Conservation (phyloP, 2,329 filamentous ascomycete species). For the Pseudogymnoascus sp. region DNA sequence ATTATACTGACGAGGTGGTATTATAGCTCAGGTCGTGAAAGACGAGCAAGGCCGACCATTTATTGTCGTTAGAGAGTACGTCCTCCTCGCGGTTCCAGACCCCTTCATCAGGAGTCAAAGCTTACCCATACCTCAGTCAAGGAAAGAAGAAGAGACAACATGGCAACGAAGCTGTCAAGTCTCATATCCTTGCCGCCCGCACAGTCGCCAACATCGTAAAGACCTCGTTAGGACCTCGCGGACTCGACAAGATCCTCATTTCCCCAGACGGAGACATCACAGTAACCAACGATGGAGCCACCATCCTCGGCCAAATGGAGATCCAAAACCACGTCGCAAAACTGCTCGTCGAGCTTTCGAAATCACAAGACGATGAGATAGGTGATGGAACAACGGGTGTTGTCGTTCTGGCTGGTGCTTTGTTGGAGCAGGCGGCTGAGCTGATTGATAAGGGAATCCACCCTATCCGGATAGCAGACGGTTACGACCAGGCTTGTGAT, state of each 20-base stretch:
- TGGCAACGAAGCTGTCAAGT: constrained; percentile 95
- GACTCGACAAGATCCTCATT: constrained; percentile 98
- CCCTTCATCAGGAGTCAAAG: constrained; percentile 18
- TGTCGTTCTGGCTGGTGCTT: constrained; percentile 86
- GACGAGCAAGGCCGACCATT: constrained; percentile 97
- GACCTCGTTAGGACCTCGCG: constrained; percentile 89
- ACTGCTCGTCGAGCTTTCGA: constrained; percentile 90
- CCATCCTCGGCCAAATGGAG: constrained; percentile 97
- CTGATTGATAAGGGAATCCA: constrained; percentile 99
- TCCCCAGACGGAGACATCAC: constrained; percentile 98
- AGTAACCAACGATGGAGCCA: constrained; percentile 97
- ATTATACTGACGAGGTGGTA: constrained; percentile 11
- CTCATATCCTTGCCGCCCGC: constrained; percentile 92
- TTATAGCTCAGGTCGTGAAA: constrained; percentile 68
- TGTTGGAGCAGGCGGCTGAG: constrained; percentile 93
- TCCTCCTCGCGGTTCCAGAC: constrained; percentile 22
- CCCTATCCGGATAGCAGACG: constrained; percentile 96
- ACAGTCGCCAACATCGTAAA: constrained; percentile 97
- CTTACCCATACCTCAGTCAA: constrained; percentile 52
- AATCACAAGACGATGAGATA: constrained; percentile 98
- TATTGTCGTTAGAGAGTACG: constrained; percentile 95
- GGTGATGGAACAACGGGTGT: constrained; percentile 97
- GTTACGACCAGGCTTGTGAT: constrained; percentile 95
- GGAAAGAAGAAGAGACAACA: constrained; percentile 96
- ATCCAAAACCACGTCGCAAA: constrained; percentile 98